Percentiles rank a stretch among this genome's conserved stretches.
Evolutionary conservation across 495 filamentous ascomycete genomes (phyloP).

Genomic region (Jackrogersella minutella): DNA sequence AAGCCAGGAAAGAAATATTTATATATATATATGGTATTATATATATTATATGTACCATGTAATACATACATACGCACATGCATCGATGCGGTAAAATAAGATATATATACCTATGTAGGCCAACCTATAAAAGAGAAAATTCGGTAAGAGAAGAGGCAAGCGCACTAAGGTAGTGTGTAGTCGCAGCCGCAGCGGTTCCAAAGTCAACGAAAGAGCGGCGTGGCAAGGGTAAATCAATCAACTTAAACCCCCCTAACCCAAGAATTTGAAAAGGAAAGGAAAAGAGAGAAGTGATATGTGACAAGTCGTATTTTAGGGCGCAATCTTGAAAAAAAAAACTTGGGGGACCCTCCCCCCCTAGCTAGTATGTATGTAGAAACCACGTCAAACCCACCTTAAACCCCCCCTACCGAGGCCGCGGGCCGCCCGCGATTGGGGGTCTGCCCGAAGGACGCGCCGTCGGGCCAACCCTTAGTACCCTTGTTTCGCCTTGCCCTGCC

Average conservation of each 20-base stretch:
- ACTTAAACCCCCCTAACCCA: too few species aligned
- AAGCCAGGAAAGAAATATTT: too few species aligned
- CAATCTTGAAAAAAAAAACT: not conserved
- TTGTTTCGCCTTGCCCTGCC: slow-evolving; percentile 26
- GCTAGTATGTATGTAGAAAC: too few species aligned
- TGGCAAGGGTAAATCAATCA: not conserved
- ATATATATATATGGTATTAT: not conserved
- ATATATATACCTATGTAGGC: too few species aligned
- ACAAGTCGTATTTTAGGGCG: slow-evolving; percentile 23
- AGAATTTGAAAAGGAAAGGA: not conserved
- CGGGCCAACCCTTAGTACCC: slow-evolving; percentile 26
- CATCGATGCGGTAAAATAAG: too few species aligned
- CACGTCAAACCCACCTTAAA: slow-evolving; percentile 30
- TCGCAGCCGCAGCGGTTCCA: slow-evolving; percentile 3
- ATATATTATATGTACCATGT: not conserved
- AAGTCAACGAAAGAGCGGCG: not conserved
- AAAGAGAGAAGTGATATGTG: slow-evolving; percentile 34
- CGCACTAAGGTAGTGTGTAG: not conserved
- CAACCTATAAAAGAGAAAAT: too few species aligned
- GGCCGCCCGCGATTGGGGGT: slow-evolving; percentile 41
- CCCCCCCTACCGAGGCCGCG: slow-evolving; percentile 19
- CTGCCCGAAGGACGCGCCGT: slow-evolving; percentile 40
- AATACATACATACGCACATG: not conserved
- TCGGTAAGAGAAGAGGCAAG: too few species aligned
- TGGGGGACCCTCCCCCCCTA: not conserved